Evolutionary conservation across 768 basidiomycete species (phyloP).

Genomic region (Tricholoma terreum): DNA sequence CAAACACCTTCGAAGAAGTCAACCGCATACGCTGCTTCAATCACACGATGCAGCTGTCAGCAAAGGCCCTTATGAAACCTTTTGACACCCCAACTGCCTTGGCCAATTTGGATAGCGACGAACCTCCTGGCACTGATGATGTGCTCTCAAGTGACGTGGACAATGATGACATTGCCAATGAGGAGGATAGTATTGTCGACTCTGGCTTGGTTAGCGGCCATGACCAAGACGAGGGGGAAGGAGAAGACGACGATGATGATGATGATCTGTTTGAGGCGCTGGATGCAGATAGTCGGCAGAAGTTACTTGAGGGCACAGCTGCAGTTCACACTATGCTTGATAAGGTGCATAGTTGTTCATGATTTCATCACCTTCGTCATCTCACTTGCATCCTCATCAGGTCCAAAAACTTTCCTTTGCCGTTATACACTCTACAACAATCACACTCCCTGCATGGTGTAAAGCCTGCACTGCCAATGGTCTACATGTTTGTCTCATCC

Average conservation of each 20-base stretch:
- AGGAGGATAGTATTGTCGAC: background rate
- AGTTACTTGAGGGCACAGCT: slow-evolving; percentile 10
- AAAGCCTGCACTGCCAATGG: background rate
- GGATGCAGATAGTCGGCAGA: slow-evolving; percentile 10
- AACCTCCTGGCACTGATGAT: slow-evolving; percentile 9
- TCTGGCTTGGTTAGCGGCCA: background rate
- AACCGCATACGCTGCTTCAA: slow-evolving; percentile 34
- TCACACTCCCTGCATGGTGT: slow-evolving; percentile 6
- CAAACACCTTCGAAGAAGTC: slow-evolving; percentile 16
- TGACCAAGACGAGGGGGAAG: slow-evolving; percentile 16
- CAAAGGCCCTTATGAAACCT: slow-evolving; percentile 25
- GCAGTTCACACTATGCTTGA: slow-evolving; percentile 26
- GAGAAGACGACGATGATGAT: slow-evolving; percentile 1
- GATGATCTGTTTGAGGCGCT: slow-evolving; percentile 5
- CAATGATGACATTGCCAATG: no score
- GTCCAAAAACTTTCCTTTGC: no score
- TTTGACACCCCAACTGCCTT: slow-evolving; percentile 20
- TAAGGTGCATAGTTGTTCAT: slow-evolving; percentile 26
- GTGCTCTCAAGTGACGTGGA: no score
- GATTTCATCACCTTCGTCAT: background rate
- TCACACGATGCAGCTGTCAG: slow-evolving; percentile 38
- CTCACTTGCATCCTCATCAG: background rate
- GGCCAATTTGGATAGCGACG: slow-evolving; percentile 11
- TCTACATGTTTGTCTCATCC: slow-evolving; percentile 11
- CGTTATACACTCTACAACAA: background rate